Evolutionary conservation across 1,284 basidiomycete species (phyloP), one percentile per base, ranked within the genome.

Genomic region (Ustilago crameri): DNA sequence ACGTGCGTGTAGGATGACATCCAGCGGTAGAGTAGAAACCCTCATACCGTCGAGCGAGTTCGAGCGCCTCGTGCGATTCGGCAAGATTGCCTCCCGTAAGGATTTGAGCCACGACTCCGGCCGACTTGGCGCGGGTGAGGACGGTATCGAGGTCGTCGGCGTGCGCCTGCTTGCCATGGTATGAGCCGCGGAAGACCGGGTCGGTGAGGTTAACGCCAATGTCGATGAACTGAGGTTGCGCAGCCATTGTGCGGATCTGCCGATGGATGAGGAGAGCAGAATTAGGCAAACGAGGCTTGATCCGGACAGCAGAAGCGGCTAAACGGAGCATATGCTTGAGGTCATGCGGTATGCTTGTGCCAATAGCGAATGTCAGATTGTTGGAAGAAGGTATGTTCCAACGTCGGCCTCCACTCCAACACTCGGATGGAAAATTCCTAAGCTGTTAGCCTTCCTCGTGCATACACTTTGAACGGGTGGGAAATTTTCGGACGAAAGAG

Each of bases 1-100:
- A 84, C 0, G 91, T 89, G n/a, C 91, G 89, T 8, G 92, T 94
- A 0, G 93, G 93, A 84, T 95, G 93, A 71, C 91, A 91, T 18
- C 93, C 93, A 1, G 90, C 88, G 0, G 93, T 95, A 9, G 89
- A 88, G 79, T 90, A 92, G 18, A 93, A 84, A 8, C 86, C 90
- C 7, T 76, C 66, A 62, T 88, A 85, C 73, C 88, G 77, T 55
- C 86, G 85, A 1, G 91, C 90, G 17, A 94, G 84, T 15, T 85
- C 82, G 27, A 93, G 74, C 0, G 91, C 91, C 20, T 88, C 82
- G 53, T 84, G 83, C 3, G 89, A 90, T 81, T 93, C 92, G 7
- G 84, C 78, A 12, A 95, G 84, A 57, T 88, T 91, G 0, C 90
- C 90, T 0, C 92, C 92, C 1, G 93, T 94, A 52, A 95, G 87